Base-by-base conservation (phyloP, 2,329 filamentous ascomycete species). In the Ceratocystis destructans region DNA sequence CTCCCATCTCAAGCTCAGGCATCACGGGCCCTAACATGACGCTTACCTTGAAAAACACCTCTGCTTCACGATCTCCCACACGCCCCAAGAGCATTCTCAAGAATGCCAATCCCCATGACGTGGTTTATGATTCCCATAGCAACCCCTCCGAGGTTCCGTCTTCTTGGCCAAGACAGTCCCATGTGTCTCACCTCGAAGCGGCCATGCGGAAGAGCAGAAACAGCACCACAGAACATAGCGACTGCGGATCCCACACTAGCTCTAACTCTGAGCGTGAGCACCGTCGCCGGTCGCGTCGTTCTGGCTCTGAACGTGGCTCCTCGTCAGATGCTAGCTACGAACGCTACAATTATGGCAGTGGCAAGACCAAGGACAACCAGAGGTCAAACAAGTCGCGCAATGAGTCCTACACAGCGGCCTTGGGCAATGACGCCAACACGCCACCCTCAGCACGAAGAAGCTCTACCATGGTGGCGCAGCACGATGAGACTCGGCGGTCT, bases 51-150 rank as follows among this genome's bases (percentile, higher is more conserved):
- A 33, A 17, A 17, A 57, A 33, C 31, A 31, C 25, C 7, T 46
- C 66, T 31, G 12, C 41, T 2, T 61, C 66, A 1, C 61, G 61
- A 15, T 62, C 61, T 25, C 66, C 66, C 61, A 64, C 66, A 10
- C 44, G 66, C 3, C 83, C 82, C 1, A 84, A 83, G 70, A 79
- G 82, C 4, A 85, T 85, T n/a, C 75, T 85, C 20, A 85, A 85
- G 75, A 85, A 85, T 71, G 80, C 78, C 70, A 82, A 83, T 68
- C 79, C 79, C 61, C 80, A 84, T 68, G 80, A 80, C 59, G 81
- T 85, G 4, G 78, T 79, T 3, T 83, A 83, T 67, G 78, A 80
- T 46, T 76, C 78, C 0, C 77, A 80, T 70, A 59, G 48, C n/a
- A 53, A 67, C 33, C 77, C 78, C 17, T 72, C 77, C 65, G 76